Evolutionary conservation across 805 yeast species (phyloP), one percentile per base, ranked within the genome.

Genomic region (Starmerella scarabaei): DNA sequence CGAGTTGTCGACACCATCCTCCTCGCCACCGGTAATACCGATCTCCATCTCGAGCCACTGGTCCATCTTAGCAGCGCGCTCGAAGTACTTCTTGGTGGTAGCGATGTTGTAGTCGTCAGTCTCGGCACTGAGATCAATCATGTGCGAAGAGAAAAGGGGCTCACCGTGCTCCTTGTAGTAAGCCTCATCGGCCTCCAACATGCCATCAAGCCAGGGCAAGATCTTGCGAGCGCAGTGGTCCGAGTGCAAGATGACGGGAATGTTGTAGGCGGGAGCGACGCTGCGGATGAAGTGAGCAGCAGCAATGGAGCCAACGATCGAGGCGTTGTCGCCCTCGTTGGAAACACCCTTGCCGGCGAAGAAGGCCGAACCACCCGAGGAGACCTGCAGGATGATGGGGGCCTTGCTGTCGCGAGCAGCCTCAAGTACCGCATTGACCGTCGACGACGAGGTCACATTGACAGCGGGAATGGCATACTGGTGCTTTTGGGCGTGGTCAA

Each of bases 1-100:
- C 68, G 88, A 93, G 77, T 91, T 91, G 80, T 91, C 91, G 60
- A 91, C 98, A 78, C 98, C 98, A 64, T 91, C 98, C 72, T 91
- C 98, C 74, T 91, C 98, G 79, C 98, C 98, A 71, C 98, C 98
- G 65, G 98, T 91, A 77, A 91, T 91, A 77, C 98, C 98, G 64
- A 91, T 91, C 75, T 91, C 98, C 98, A 91, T 91, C 76, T 91
- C 98, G 64, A 91, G 77, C 91, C 91, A 91, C 73, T 88, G 97
- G 70, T 75, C 72, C 76, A 88, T 72, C 71, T 81, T 84, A 65
- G 93, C 69, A 77, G 83, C 84, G 70, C 94, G 83, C 66, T 72
- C 72, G 71, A 91, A 88, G 77, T 91, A 91, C 70, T 83, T 79
- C 67, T 68, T 93, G 75, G 96, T 86, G 52, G 82, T 80, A 50